Conservation (phyloP, 768 basidiomycete species). For the Serendipita indica region DNA sequence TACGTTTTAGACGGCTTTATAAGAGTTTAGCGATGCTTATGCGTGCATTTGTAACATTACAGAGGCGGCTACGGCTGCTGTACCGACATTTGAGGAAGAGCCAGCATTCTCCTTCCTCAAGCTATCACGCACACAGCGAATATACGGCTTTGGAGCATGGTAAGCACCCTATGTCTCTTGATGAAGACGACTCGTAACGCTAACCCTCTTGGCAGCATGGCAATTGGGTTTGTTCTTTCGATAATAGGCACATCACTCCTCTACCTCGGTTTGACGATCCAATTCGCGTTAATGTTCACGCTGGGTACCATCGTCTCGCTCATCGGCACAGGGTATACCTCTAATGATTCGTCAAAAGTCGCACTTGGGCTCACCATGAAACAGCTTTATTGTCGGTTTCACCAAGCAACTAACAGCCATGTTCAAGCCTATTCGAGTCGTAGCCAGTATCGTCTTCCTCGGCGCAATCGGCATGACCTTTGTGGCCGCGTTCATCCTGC, state of each 20-base stretch:
- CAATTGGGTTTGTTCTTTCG: constrained; percentile 64
- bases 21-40: not conserved
- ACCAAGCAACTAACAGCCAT: constrained; percentile 71
- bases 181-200: constrained; percentile 4
- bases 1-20: not conserved
- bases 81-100: constrained; percentile 79
- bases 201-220: constrained; percentile 34
- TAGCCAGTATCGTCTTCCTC: constrained; percentile 67
- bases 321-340: constrained; percentile 78
- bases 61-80: constrained; percentile 42
- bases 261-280: constrained; percentile 48
- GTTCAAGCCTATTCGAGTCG: constrained; percentile 85
- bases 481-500: constrained; percentile 67
- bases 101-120: constrained; percentile 72
- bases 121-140: constrained; percentile 59
- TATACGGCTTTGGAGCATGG: constrained; percentile 84
- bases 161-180: constrained; percentile 23
- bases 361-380: too few relatives aligned
- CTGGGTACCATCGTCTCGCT: constrained; percentile 72
- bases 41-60: not conserved
- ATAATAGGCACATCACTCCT: constrained; percentile 65
- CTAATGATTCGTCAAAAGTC: too few relatives aligned
- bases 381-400: constrained; percentile 80
- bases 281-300: constrained; percentile 80
- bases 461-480: constrained; percentile 71